These are phyloP conservation scores for Aspergillus mulundensis DNA, from an alignment of 495 filamentous ascomycete species.

Conservation along the genomic window DNA sequence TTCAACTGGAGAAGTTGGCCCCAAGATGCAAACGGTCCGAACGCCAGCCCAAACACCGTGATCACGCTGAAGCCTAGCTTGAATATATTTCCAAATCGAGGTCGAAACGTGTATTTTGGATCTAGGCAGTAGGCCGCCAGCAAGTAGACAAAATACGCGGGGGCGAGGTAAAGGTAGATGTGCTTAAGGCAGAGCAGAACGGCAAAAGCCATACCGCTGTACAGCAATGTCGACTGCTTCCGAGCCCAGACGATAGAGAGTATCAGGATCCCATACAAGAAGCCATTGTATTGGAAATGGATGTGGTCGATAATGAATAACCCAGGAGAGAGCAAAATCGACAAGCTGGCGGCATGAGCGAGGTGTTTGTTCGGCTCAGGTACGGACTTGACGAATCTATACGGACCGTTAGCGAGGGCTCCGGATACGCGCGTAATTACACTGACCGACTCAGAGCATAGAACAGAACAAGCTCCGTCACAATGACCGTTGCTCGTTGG, in stretches of 20 bases:
- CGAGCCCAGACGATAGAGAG: slow-evolving; percentile 79
- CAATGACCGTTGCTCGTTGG: slow-evolving; percentile 80
- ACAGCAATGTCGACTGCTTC: slow-evolving; percentile 68
- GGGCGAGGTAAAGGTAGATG: slow-evolving; percentile 95
- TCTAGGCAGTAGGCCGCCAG: slow-evolving; percentile 86
- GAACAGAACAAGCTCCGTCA: slow-evolving; percentile 78
- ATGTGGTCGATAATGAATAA: slow-evolving; percentile 97
- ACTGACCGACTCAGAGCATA: slow-evolving; percentile 76
- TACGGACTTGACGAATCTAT: slow-evolving; percentile 67
- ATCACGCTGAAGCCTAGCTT: slow-evolving; percentile 75
- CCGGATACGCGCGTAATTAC: not conserved
- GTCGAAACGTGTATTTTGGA: slow-evolving; percentile 67
- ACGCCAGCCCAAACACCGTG: slow-evolving; percentile 73
- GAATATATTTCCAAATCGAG: slow-evolving; percentile 70
- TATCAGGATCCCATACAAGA: slow-evolving; percentile 85
- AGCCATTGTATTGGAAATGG: slow-evolving; percentile 98
- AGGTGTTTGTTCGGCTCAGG: slow-evolving; percentile 61
- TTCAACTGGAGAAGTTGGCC: slow-evolving; percentile 85
- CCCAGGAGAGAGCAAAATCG: slow-evolving; percentile 86
- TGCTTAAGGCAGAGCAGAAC: slow-evolving; percentile 89
- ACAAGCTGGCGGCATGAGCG: slow-evolving; percentile 83
- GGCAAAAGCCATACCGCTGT: slow-evolving; percentile 79
- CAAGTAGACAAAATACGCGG: slow-evolving; percentile 93
- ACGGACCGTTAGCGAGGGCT: not conserved
- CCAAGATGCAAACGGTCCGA: slow-evolving; percentile 84